Conservation (phyloP, 306 rosid genomes). For the Vigna mungo region DNA sequence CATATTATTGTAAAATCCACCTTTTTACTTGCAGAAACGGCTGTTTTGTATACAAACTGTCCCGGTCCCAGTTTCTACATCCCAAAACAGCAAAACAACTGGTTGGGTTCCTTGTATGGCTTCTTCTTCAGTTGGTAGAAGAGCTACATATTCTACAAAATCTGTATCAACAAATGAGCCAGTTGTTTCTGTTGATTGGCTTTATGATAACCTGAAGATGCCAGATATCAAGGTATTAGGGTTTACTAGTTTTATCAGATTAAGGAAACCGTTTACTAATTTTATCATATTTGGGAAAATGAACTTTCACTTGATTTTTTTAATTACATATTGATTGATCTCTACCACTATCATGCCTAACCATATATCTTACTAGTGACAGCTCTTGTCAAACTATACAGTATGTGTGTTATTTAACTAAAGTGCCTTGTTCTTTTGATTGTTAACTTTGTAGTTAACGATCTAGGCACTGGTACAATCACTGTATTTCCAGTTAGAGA, state of each 20-base stretch:
- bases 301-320: conserved; percentile 4
- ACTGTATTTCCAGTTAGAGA: conserved; percentile 24
- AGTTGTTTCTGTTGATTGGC: conserved; percentile 96
- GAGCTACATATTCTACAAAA: conserved; percentile 66
- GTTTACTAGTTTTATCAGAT: conserved; percentile 14
- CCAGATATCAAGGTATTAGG: conserved; percentile 72
- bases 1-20: conserved; percentile 28
- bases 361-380: not conserved
- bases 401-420: conserved; percentile 4
- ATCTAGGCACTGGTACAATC: not conserved
- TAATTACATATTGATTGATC: conserved; percentile 25
- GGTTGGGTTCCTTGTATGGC: conserved; percentile 65
- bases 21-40: conserved; percentile 61
- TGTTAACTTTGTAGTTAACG: not conserved
- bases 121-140: conserved; percentile 61
- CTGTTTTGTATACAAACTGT: conserved; percentile 43
- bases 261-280: conserved; percentile 18
- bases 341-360: not conserved
- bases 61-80: conserved; percentile 50
- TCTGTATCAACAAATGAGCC: conserved; percentile 69
- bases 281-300: conserved; percentile 11
- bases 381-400: not conserved
- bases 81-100: conserved; percentile 45
- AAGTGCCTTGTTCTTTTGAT: conserved; percentile 3
- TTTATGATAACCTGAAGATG: conserved; percentile 77